Percentiles rank a stretch among this genome's conserved stretches.
phyloP scores from a whole-genome alignment of 768 basidiomycete genomes.

The Termitomyces sp. region DNA sequence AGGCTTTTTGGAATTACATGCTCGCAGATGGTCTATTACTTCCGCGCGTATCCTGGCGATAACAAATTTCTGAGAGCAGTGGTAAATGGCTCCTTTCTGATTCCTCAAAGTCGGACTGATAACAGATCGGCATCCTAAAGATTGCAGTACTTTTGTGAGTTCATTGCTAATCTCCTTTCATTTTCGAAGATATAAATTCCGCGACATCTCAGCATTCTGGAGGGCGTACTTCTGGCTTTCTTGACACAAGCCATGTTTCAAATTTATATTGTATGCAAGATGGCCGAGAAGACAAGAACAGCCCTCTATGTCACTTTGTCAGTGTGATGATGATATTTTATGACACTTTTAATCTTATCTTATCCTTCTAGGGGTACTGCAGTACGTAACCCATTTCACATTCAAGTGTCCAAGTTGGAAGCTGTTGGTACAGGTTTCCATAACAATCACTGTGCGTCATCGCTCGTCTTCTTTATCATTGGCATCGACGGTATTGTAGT shows the following conservation, averaged over 20 bases:
- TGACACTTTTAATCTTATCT: background rate
- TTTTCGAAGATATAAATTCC: background rate
- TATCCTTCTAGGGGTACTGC: background rate
- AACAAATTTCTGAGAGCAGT: background rate
- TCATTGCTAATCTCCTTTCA: background rate
- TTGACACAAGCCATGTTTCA: background rate
- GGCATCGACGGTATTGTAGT: background rate
- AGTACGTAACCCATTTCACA: background rate
- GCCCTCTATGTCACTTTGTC: background rate
- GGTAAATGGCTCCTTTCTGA: background rate
- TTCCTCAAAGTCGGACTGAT: background rate
- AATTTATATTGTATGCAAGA: background rate
- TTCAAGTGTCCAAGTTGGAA: background rate
- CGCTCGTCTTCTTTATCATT: background rate
- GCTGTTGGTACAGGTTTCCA: background rate
- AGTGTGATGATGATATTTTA: background rate
- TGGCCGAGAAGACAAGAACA: background rate
- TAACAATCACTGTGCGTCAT: background rate
- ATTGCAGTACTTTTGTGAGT: background rate
- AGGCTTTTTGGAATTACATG: background rate
- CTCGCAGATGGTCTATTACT: background rate
- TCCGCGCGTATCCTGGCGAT: background rate
- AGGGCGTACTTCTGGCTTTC: background rate
- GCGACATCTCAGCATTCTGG: background rate
- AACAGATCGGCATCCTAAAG: background rate